Conservation (phyloP, 2,329 filamentous ascomycete genomes). For the Alternaria incomplexa region DNA sequence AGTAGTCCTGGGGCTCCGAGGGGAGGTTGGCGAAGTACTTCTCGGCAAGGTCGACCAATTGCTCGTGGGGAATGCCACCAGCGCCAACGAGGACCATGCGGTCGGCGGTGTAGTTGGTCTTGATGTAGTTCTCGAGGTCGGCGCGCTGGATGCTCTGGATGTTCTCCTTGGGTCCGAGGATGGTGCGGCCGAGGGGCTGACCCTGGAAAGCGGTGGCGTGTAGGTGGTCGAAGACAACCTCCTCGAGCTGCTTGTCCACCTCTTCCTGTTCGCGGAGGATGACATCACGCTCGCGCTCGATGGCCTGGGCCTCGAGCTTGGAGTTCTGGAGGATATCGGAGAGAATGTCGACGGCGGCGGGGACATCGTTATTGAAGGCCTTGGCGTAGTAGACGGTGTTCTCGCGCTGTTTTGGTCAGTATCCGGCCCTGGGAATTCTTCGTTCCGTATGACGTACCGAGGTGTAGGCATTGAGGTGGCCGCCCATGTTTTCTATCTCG, state of each 20-base stretch:
- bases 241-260: slow-evolving; percentile 99
- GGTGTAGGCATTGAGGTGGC: slow-evolving; percentile 98
- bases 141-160: slow-evolving; percentile 93
- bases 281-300: slow-evolving; percentile 97
- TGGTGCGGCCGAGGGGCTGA: slow-evolving; percentile 95
- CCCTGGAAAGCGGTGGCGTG: slow-evolving; percentile 97
- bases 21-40: slow-evolving; percentile 89
- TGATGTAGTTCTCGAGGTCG: slow-evolving; percentile 95
- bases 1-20: slow-evolving; percentile 73
- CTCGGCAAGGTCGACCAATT: slow-evolving; percentile 95
- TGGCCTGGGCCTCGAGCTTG: slow-evolving; percentile 90
- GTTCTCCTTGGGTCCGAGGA: slow-evolving; percentile 97
- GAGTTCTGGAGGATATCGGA: slow-evolving; percentile 99
- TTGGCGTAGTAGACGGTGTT: slow-evolving; percentile 99
- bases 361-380: slow-evolving; percentile 97
- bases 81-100: slow-evolving; percentile 98
- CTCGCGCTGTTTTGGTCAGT: slow-evolving; percentile 72
- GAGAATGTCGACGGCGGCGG: slow-evolving; percentile 95
- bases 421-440: not conserved
- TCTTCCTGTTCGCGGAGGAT: slow-evolving; percentile 99
- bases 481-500: slow-evolving; percentile 99
- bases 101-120: slow-evolving; percentile 99
- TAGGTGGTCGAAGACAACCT: slow-evolving; percentile 98
- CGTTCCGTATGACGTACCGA: slow-evolving; percentile 69
- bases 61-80: slow-evolving; percentile 89